Conservation (phyloP, 116 monocot genomes). For the Dioscorea cayenensis region DNA sequence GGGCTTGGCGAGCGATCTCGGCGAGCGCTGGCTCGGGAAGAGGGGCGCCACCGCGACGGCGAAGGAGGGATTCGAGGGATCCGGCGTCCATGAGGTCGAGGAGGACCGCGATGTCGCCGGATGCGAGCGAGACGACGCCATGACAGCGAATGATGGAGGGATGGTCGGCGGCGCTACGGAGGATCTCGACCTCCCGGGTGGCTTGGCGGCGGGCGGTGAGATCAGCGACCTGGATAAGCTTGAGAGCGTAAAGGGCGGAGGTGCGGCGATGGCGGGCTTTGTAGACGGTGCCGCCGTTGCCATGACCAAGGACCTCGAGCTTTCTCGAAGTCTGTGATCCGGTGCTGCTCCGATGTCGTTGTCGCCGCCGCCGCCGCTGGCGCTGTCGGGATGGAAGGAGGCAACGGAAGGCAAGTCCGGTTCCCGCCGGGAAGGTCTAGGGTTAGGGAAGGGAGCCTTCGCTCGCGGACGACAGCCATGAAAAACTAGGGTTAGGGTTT, state of each 20-base stretch:
- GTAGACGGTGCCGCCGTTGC: constrained; percentile 83
- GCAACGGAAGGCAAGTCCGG: not conserved
- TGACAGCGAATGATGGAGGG: constrained; percentile 49
- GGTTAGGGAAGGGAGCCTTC: not conserved
- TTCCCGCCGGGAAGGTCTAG: not conserved
- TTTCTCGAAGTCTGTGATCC: constrained; percentile 65
- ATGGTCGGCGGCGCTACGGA: constrained; percentile 39
- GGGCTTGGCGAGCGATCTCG: constrained; percentile 44
- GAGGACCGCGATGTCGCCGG: constrained; percentile 46
- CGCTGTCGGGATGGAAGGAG: not conserved
- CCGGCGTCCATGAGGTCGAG: constrained; percentile 77
- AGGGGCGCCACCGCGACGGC: constrained; percentile 5
- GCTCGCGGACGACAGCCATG: not conserved
- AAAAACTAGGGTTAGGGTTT: not conserved
- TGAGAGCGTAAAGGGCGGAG: constrained; percentile 50
- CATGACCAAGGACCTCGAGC: constrained; percentile 65
- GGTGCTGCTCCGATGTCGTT: constrained; percentile 26
- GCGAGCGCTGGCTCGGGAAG: constrained; percentile 55
- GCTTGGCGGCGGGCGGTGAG: constrained; percentile 11
- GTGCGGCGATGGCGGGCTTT: constrained; percentile 64
- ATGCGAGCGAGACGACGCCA: constrained; percentile 33
- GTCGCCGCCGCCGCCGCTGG: not conserved
- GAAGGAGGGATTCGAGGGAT: constrained; percentile 38
- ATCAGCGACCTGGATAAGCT: constrained; percentile 31
- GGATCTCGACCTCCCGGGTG: constrained; percentile 46